Evolutionary conservation across 345 rosid genomes (phyloP), one percentile per base, ranked within the genome.

Genomic region (Lumnitzera littorea): DNA sequence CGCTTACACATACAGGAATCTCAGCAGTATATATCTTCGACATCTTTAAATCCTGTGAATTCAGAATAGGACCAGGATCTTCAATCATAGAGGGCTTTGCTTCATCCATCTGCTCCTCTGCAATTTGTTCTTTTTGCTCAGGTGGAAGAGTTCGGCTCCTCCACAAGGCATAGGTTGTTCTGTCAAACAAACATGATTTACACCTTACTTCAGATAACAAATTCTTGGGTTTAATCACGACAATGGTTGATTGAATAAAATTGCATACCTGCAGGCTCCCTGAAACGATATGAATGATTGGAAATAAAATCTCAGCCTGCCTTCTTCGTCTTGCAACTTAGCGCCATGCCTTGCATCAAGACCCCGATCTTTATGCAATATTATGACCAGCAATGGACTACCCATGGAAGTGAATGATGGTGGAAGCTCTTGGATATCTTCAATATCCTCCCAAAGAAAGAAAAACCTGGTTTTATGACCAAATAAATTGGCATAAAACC

Each of bases 141-240:
- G 81, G 50, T 43, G 73, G 72, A 65, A 73, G 67, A 46, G 75
- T 80, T 71, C 92, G 81, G 8, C 87, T 68, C 76, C 86, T 84
- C 99, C 96, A 87, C 74, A 89, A 67, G 61, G 94, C 99, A 85
- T 78, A 73, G 25, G 83, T 85, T 58, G 86, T 92, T 80, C 99
- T 92, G 76, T 67, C 57, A 55, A 65, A 50, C 56, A 53, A 73
- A 46, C 68, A 58, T 36, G 16, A 41, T 36, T 36, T 4, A 36
- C 43, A 36, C 10, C 10, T 36, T 5, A 27, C 4, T 27, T 27
- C 31, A 36, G 43, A 36, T 9, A 36, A 36, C 43, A 36, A 36
- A 36, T 36, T 36, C 43, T 5, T 36, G 43, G 31, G 11, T 4
- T 20, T 9, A 36, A 36, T 36, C 1, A 36, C 43, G 0, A 36